phyloP scores from a whole-genome alignment of 805 yeast species.

The Metschnikowia sp. region DNA sequence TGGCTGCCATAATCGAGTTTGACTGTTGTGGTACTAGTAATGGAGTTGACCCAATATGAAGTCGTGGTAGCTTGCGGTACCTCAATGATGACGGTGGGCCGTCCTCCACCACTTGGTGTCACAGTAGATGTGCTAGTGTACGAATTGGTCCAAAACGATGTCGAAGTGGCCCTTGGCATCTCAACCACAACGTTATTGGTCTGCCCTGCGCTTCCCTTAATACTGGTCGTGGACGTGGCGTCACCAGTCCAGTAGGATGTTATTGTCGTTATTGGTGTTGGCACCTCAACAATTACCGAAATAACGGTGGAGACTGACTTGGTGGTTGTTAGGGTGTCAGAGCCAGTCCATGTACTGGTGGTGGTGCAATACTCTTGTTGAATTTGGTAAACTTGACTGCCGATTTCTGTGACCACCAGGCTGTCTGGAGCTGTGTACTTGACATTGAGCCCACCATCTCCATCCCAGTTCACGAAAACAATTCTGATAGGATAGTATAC shows the following conservation, averaged over 20 bases:
- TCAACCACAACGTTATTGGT: constrained; percentile 15
- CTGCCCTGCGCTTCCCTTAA: constrained; percentile 7
- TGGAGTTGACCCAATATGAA: constrained; percentile 8
- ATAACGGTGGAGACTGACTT: constrained; percentile 3
- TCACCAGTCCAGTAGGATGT: constrained; percentile 17
- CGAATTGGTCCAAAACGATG: not conserved
- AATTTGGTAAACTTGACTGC: not conserved
- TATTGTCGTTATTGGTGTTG: constrained; percentile 11
- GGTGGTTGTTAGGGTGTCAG: not conserved
- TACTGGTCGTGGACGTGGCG: constrained; percentile 5
- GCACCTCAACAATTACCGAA: constrained; percentile 16
- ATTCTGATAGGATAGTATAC: constrained; percentile 8
- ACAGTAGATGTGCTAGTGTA: constrained; percentile 1
- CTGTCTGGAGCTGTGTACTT: constrained; percentile 3
- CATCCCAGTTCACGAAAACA: constrained; percentile 4
- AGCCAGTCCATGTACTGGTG: constrained; percentile 6
- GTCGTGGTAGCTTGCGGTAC: constrained; percentile 11
- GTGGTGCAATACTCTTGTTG: not conserved
- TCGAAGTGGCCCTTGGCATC: constrained; percentile 10
- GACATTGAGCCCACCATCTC: constrained; percentile 3
- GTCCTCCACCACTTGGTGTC: not conserved
- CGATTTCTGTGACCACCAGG: not conserved
- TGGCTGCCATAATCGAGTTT: constrained; percentile 17
- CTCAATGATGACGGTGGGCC: constrained; percentile 10
- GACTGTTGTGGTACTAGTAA: constrained; percentile 7